These are phyloP conservation scores for Dysphania ambrosioides DNA, from an alignment of 148 eudicot genomes.

Conservation along the genomic window DNA sequence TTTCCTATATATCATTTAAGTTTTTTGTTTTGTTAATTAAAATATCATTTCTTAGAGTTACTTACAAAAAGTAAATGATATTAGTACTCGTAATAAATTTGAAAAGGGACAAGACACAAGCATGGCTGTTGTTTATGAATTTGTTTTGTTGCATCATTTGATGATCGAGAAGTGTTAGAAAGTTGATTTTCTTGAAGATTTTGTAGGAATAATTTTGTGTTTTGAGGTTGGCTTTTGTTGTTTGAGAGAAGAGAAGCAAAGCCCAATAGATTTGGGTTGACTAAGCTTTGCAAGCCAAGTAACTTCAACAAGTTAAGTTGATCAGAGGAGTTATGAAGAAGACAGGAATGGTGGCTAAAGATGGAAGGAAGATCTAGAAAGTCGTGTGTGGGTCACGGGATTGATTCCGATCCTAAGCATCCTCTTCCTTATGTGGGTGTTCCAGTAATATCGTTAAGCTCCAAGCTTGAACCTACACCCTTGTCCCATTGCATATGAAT, in stretches of 20 bases:
- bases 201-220: slow-evolving; percentile 26
- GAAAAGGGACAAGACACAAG: too few species aligned
- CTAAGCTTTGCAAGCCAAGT: slow-evolving; percentile 47
- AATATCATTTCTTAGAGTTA: too few species aligned
- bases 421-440: slow-evolving; percentile 78
- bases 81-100: too few species aligned
- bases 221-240: slow-evolving; percentile 28
- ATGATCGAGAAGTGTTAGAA: background rate
- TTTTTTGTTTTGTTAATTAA: too few species aligned
- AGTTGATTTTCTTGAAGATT: slow-evolving; percentile 22
- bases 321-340: slow-evolving; percentile 38
- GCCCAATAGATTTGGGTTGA: slow-evolving; percentile 59
- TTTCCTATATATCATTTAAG: too few species aligned
- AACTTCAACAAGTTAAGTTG: slow-evolving; percentile 54
- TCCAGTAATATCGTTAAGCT: too few species aligned
- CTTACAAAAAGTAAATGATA: too few species aligned
- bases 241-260: slow-evolving; percentile 53
- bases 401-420: slow-evolving; percentile 87
- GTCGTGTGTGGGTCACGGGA: slow-evolving; percentile 90
- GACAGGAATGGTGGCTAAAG: slow-evolving; percentile 21
- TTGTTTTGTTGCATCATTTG: slow-evolving; percentile 4
- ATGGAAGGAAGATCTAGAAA: slow-evolving; percentile 61
- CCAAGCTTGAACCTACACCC: too few species aligned
- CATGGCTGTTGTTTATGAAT: slow-evolving; percentile 1
- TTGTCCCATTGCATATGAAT: too few species aligned